Base-by-base conservation (phyloP, 352 stramenopile genomes). In the Thalassiosira pacifica region DNA sequence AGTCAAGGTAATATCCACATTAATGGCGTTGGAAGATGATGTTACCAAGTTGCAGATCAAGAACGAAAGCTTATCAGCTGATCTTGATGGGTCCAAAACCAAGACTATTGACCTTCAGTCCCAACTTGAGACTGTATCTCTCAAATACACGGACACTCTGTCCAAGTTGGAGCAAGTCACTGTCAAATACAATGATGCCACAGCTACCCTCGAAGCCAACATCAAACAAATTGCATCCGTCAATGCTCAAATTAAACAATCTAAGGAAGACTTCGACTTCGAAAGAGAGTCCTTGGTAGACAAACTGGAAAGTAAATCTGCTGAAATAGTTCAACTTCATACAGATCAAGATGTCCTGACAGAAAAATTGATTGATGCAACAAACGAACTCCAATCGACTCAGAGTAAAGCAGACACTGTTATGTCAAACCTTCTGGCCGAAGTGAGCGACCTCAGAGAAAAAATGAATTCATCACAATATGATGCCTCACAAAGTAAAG, bases 251-350 rank as follows among this genome's bases (percentile, higher is more conserved):
- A 57, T 6, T 2, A n/a, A 57, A 8, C 32, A 34, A 59, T 65
- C 24, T 19, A 65, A 26, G n/a, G 22, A 53, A 76, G 53, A 37
- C n/a, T 75, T 42, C 3, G 57, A 19, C n/a, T 52, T 24, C 32
- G 53, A 76, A 19, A 76, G 24, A 37, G 68, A 67, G 59, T 55
- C 68, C 13, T 57, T 76, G 31, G 55, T 16, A 10, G 1, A 16
- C 8, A 22, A 52, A n/a, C 48, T 66, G 63, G 34, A 71, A 31
- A 40, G 18, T 22, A 71, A 31, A 31, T 37, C 65, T 22, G n/a
- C 65, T 73, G 65, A 73, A 73, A 61, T 73, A 5, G n/a, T 42
- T 52, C 18, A 42, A 52, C 22, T 74, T 19, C 66, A 64, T 64
- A 64, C 45, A 52, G 26, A 22, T 31, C 34, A 73, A 45, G 37